Conservation (phyloP, 2,329 filamentous ascomycete genomes). For the Grosmannia serpens region DNA sequence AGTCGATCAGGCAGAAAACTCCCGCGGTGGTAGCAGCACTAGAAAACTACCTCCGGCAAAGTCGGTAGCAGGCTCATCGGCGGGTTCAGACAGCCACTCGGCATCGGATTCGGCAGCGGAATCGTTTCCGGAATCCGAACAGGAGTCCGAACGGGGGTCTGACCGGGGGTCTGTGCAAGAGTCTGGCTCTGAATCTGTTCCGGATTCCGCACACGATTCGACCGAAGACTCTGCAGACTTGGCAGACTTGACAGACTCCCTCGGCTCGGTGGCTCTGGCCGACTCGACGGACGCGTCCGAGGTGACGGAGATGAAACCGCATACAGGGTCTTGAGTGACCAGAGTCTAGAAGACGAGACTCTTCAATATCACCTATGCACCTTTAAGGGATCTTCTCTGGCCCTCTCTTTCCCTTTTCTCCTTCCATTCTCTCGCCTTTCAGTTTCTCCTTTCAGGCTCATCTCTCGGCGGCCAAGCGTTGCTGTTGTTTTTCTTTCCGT, state of each 20-base stretch:
- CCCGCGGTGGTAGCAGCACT: background rate
- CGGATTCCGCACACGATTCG: background rate
- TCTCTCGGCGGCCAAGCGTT: background rate
- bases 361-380: too few relatives aligned
- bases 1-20: background rate
- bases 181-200: background rate
- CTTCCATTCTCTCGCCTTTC: background rate
- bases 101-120: background rate
- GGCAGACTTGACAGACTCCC: background rate
- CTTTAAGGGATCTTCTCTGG: background rate
- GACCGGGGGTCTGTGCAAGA: background rate
- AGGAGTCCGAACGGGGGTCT: background rate
- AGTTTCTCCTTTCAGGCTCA: background rate
- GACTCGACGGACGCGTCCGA: background rate
- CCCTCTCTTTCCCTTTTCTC: background rate
- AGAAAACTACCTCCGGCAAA: too few relatives aligned
- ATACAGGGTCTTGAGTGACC: background rate
- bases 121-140: background rate
- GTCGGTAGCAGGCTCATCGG: background rate
- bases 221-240: background rate
- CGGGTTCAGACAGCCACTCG: background rate
- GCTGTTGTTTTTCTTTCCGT: too few relatives aligned
- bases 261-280: background rate
- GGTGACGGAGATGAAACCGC: background rate
- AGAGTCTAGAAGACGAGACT: too few relatives aligned